Percentiles rank a stretch among this genome's conserved stretches.
These are phyloP conservation scores for Hansenula lynferdii DNA, from an alignment of 1,139 yeast species.

Conservation along the genomic window DNA sequence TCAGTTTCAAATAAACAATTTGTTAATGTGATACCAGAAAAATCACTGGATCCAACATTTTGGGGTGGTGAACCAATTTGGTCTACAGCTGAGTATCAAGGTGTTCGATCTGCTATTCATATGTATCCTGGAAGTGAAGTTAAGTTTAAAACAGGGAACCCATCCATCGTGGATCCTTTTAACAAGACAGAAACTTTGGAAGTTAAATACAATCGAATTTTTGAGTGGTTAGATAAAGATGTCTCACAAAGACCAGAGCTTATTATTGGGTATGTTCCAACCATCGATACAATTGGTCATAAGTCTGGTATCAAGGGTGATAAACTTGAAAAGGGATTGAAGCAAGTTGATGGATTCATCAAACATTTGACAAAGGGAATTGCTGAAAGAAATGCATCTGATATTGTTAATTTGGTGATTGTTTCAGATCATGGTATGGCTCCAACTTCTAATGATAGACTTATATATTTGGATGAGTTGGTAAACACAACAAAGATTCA, in stretches of 20 bases:
- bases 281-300: constrained; percentile 75
- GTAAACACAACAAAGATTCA: constrained; percentile 49
- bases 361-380: constrained; percentile 45
- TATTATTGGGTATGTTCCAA: constrained; percentile 76
- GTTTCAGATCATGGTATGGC: constrained; percentile 96
- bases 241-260: constrained; percentile 62
- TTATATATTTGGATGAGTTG: constrained; percentile 65
- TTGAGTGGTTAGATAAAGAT: constrained; percentile 64
- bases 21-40: constrained; percentile 53
- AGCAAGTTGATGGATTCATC: constrained; percentile 62
- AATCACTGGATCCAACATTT: constrained; percentile 58
- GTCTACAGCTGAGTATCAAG: constrained; percentile 69
- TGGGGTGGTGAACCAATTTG: constrained; percentile 95
- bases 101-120: constrained; percentile 68
- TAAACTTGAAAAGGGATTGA: constrained; percentile 49
- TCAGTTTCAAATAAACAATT: constrained; percentile 52
- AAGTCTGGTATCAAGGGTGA: constrained; percentile 60
- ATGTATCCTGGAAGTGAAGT: constrained; percentile 98
- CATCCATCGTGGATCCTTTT: constrained; percentile 47
- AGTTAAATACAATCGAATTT: constrained; percentile 50
- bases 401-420: constrained; percentile 67
- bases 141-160: constrained; percentile 31
- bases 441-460: constrained; percentile 62
- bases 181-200: constrained; percentile 60
- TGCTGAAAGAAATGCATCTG: constrained; percentile 46